These are phyloP conservation scores for Xylaria multiplex DNA, from an alignment of 2,329 filamentous ascomycete species.

Conservation along the genomic window DNA sequence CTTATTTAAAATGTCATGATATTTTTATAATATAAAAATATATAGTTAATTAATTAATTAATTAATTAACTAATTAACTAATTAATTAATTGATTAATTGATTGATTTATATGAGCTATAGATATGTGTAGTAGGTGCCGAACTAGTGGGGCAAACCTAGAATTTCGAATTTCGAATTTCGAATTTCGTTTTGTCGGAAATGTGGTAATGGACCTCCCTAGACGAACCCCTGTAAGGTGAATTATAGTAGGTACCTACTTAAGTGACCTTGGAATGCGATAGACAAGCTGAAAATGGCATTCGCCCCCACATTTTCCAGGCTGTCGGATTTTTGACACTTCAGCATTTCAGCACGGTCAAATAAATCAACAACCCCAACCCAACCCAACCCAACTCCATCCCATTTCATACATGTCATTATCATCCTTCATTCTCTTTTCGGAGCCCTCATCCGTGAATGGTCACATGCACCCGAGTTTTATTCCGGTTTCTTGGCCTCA, in stretches of 20 bases:
- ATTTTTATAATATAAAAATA: no score
- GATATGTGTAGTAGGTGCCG: no score
- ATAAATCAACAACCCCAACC: not conserved
- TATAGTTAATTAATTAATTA: no score
- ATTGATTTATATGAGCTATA: no score
- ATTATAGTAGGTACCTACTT: no score
- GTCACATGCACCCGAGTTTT: not conserved
- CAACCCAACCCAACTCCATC: conserved; percentile 14
- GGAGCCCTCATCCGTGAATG: not conserved
- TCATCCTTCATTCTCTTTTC: not conserved
- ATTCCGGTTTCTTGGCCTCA: not conserved
- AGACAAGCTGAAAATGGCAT: not conserved
- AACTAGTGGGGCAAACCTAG: no score
- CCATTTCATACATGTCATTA: conserved; percentile 12
- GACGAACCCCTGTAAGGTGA: not conserved
- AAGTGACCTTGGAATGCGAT: not conserved
- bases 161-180: no score
- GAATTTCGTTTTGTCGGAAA: no score
- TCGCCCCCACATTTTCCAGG: conserved; percentile 31
- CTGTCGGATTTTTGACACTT: not conserved
- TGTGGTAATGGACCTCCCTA: no score
- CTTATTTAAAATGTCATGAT: no score
- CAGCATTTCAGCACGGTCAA: not conserved
- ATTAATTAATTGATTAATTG: no score
- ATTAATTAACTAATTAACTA: no score